A percentile compares a stretch with the other conserved stretches of the same genome.
Conservation (phyloP, 148 eudicot genomes). For the Fagopyrum esculentum region DNA sequence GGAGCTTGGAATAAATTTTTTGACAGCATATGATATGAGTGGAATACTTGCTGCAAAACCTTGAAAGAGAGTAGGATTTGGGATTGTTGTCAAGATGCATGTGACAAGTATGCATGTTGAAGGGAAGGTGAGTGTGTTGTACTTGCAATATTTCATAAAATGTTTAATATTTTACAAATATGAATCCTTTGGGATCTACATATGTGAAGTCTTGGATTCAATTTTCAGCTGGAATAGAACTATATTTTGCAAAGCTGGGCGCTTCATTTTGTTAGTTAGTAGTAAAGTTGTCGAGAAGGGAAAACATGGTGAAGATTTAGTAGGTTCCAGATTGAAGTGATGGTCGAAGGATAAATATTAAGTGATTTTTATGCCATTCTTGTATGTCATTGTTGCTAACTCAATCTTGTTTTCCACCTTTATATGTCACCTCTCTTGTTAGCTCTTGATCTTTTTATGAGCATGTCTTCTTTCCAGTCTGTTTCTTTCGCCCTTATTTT, state of each 20-base stretch:
- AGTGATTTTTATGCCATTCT: neutral
- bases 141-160: neutral
- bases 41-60: constrained; percentile 70
- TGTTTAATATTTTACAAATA: neutral
- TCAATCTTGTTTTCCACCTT: neutral
- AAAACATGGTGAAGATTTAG: constrained; percentile 11
- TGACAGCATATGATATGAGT: constrained; percentile 87
- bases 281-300: no score
- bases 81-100: constrained; percentile 74
- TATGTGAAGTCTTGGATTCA: neutral
- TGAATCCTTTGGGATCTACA: neutral
- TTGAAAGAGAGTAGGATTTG: constrained; percentile 77
- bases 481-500: neutral
- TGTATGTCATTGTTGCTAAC: neutral
- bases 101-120: constrained; percentile 85
- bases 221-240: neutral
- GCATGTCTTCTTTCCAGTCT: neutral
- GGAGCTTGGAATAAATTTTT: constrained; percentile 86
- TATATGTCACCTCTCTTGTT: neutral
- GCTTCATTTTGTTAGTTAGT: neutral
- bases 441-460: neutral
- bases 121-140: constrained; percentile 61
- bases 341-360: constrained; percentile 11
- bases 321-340: constrained; percentile 13
- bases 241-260: neutral